A percentile compares a stretch with the other conserved stretches of the same genome.
Conservation (phyloP, 2,329 filamentous ascomycete species). For the Cladorrhinum sp. region DNA sequence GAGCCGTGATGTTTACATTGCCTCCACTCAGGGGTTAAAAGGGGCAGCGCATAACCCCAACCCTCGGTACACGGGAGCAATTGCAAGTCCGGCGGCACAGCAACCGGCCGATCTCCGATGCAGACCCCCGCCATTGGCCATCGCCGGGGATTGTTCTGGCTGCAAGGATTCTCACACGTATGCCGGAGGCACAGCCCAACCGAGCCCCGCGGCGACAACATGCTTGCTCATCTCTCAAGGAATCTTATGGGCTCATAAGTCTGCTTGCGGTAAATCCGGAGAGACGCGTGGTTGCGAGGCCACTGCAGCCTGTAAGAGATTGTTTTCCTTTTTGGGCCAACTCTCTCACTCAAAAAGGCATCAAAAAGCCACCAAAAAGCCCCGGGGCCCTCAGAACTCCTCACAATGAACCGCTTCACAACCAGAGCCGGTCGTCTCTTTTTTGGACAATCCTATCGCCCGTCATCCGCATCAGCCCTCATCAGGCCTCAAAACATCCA, state of each 20-base stretch:
- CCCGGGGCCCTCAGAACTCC: neutral
- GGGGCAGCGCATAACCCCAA: neutral
- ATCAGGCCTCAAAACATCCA: neutral
- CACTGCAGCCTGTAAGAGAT: neutral
- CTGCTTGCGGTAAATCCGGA: neutral
- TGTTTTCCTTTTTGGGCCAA: neutral
- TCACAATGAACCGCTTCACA: slow-evolving; percentile 1
- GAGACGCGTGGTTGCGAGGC: neutral
- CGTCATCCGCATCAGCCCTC: neutral
- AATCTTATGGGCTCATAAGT: neutral
- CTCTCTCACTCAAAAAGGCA: neutral
- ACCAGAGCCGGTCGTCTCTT: slow-evolving; percentile 9
- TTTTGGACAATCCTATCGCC: neutral
- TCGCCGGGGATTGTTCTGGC: neutral
- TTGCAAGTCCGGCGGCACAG: neutral
- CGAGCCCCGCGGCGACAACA: neutral
- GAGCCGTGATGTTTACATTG: neutral
- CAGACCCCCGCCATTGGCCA: neutral
- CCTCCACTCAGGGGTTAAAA: neutral
- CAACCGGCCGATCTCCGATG: neutral
- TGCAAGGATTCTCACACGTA: no score
- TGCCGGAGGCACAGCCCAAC: no score
- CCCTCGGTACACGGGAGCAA: neutral
- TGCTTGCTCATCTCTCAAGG: neutral
- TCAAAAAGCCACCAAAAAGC: no score